Percentiles rank a stretch among this genome's conserved stretches.
Conservation (phyloP, 768 basidiomycete genomes). For the Suillus subluteus region DNA sequence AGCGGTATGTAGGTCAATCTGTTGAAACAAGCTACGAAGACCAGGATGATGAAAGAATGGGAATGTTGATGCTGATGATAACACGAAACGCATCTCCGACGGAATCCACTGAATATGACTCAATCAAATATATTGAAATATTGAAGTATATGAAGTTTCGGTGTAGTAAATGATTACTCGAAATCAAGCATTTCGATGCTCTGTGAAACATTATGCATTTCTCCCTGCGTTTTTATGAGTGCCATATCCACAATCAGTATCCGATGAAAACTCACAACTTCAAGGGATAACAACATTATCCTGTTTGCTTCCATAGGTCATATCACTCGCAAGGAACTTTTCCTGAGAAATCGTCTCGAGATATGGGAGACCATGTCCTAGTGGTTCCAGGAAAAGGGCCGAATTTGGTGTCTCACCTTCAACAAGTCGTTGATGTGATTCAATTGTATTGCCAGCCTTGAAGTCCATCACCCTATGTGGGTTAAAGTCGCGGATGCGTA, state of each 20-base stretch:
- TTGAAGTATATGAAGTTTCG: background rate
- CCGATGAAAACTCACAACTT: background rate
- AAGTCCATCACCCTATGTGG: background rate
- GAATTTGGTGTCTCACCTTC: background rate
- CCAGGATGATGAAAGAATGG: background rate
- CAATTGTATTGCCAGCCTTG: background rate
- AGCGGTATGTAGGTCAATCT: background rate
- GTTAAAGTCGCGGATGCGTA: conserved; percentile 2
- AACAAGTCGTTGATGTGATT: background rate
- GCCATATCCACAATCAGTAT: background rate
- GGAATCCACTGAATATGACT: background rate
- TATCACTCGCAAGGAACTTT: background rate
- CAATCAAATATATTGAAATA: background rate
- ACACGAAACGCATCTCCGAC: background rate
- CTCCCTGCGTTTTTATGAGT: background rate
- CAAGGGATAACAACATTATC: background rate
- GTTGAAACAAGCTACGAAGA: background rate
- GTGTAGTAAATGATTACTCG: background rate
- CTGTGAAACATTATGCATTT: background rate
- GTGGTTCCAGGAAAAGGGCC: background rate
- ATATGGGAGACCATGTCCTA: background rate
- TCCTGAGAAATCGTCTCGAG: background rate
- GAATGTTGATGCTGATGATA: background rate
- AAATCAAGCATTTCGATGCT: background rate
- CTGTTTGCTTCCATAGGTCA: background rate